Conservation (phyloP, 2,329 filamentous ascomycete species). For the Phialophora verrucosa region DNA sequence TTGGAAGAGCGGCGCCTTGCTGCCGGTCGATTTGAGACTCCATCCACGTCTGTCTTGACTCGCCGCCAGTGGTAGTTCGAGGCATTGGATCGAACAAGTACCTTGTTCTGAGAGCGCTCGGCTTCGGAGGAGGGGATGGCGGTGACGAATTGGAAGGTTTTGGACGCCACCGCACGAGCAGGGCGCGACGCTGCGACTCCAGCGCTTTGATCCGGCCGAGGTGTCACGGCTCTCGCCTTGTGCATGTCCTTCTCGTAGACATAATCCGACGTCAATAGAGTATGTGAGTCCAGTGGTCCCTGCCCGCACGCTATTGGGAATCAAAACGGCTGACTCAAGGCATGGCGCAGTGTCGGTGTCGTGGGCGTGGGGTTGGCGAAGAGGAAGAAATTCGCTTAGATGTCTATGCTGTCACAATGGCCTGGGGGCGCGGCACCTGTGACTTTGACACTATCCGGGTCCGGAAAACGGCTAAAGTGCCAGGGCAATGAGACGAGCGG, state of each 20-base stretch:
- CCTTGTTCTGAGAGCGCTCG: slow-evolving; percentile 35
- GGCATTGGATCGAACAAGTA: slow-evolving; percentile 41
- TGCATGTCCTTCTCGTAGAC: slow-evolving; percentile 35
- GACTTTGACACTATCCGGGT: background rate
- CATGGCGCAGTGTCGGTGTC: background rate
- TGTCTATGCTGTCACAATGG: background rate
- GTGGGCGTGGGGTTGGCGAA: slow-evolving; percentile 1
- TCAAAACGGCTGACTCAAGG: background rate
- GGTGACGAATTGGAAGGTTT: slow-evolving; percentile 36
- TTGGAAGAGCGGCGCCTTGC: slow-evolving; percentile 20
- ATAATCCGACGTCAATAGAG: slow-evolving; percentile 20
- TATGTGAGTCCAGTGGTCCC: background rate
- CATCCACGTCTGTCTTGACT: slow-evolving; percentile 25
- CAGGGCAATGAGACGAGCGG: background rate
- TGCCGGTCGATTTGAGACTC: slow-evolving; percentile 11
- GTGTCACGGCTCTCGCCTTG: slow-evolving; percentile 35
- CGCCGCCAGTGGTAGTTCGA: slow-evolving; percentile 41
- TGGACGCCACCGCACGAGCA: slow-evolving; percentile 15
- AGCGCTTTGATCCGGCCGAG: slow-evolving; percentile 29
- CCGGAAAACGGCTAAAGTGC: slow-evolving; percentile 1
- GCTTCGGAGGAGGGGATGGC: slow-evolving; percentile 33
- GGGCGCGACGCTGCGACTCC: slow-evolving; percentile 27
- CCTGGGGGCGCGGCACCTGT: slow-evolving; percentile 1
- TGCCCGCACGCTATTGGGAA: background rate
- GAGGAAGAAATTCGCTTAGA: slow-evolving; percentile 5